Base-by-base conservation (phyloP, 1,284 basidiomycete species). In the Malassezia japonica region DNA sequence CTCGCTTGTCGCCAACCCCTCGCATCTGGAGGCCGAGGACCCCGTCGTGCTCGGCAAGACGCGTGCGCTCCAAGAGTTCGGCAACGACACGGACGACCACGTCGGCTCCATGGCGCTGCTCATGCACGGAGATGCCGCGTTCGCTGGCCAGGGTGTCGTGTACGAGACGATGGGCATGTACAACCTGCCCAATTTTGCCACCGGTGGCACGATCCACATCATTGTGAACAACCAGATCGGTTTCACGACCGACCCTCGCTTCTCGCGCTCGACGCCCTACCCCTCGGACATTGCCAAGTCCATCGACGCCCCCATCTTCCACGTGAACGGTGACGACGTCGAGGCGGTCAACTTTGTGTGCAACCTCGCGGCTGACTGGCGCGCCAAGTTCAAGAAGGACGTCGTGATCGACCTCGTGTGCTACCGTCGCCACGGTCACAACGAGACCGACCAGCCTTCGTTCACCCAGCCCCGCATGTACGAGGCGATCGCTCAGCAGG, bases 191-290 rank as follows among this genome's bases (percentile, higher is more conserved):
- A 83, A 82, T 77, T 99, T 95, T 75, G 90, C 91, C 43, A 95
- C 91, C 16, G 94, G 94, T 57, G 94, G 94, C 58, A 98, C 94
- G 39, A 87, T 98, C 65, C 94, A 98, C 75, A 79, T 98, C 60
- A 91, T 99, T 67, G 90, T 99, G 68, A 99, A 99, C 80, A 99
- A 99, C 78, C 94, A 99, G 76, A 95, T 98, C 59, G 94, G 94
- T 61, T 99, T 99, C 79, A 99, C 94, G 55, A 99, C 94, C 50
- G 92, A 96, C 74, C 94, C 94, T 42, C 84, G 91, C 58, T 96
- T 96, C 77, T 78, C 91, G 46, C 91, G 92, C 57, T 98, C 92
- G 13, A 99, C 94, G 2, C 87, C 94, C 34, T 98, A 99, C 78
- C 86, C 86, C n/a, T 95, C 92, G 48, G 94, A 99, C 74, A 87